phyloP scores from a whole-genome alignment of 2,329 filamentous ascomycete species.

The Fusarium devonianum region DNA sequence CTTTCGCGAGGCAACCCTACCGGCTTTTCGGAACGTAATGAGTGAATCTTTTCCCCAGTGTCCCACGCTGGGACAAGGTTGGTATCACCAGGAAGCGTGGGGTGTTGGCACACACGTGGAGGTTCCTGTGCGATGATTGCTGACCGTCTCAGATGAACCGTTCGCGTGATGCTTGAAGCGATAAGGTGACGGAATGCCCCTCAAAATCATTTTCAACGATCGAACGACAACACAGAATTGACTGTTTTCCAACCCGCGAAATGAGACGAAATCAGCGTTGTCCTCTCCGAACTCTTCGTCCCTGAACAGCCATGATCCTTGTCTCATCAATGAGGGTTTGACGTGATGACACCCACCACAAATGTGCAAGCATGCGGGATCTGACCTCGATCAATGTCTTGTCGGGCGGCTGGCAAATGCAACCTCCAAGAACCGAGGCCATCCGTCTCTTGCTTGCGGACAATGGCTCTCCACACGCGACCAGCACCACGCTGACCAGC shows the following conservation, averaged over 20 bases:
- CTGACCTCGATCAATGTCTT: conserved; percentile 16
- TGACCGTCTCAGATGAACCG: conserved; percentile 4
- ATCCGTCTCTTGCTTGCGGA: conserved; percentile 2
- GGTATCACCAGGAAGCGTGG: conserved; percentile 28
- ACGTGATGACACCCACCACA: conserved; percentile 28
- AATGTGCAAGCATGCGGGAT: conserved; percentile 13
- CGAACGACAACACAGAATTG: conserved; percentile 1
- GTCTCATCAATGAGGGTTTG: conserved; percentile 9
- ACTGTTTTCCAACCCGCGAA: neutral
- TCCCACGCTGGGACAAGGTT: conserved; percentile 30
- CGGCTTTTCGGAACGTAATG: conserved; percentile 27
- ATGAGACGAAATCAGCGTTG: neutral
- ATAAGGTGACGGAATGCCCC: conserved; percentile 10
- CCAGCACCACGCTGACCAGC: conserved; percentile 15
- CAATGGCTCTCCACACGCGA: neutral
- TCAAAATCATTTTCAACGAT: neutral
- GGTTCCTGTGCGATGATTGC: conserved; percentile 14
- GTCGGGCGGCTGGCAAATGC: conserved; percentile 15
- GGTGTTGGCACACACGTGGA: conserved; percentile 29
- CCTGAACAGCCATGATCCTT: conserved; percentile 27
- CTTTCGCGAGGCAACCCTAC: conserved; percentile 3
- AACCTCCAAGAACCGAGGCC: conserved; percentile 5
- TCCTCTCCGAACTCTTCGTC: conserved; percentile 15
- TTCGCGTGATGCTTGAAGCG: conserved; percentile 10
- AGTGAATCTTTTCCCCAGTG: conserved; percentile 12